Evolutionary conservation across 495 filamentous ascomycete genomes (phyloP).

Genomic region (Lepraria neglecta): DNA sequence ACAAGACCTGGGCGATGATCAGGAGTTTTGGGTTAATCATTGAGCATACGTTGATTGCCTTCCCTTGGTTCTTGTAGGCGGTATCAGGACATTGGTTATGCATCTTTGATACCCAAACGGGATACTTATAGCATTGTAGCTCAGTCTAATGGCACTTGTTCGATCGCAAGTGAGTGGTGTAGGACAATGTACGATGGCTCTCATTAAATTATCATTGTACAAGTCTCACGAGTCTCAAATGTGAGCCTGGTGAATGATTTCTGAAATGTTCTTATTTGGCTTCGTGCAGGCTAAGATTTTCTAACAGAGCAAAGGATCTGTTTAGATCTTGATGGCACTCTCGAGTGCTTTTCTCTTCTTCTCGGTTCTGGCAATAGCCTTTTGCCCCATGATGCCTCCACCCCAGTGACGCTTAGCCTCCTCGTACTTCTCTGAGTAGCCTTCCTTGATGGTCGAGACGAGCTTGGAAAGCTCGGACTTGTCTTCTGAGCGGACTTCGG

Average conservation of each 20-base stretch:
- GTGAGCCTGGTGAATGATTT: too few species aligned
- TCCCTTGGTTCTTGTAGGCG: background rate
- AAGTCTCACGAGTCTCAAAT: too few species aligned
- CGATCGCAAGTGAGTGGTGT: background rate
- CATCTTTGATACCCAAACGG: conserved; percentile 3
- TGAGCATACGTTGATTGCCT: background rate
- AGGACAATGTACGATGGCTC: too few species aligned
- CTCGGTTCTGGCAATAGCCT: conserved; percentile 85
- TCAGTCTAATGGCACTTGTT: background rate
- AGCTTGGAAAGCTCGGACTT: conserved; percentile 96
- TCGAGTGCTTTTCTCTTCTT: conserved; percentile 97
- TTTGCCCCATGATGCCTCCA: conserved; percentile 98
- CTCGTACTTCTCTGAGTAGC: conserved; percentile 93
- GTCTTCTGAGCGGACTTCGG: conserved; percentile 95
- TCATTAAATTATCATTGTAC: too few species aligned
- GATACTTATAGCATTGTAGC: background rate
- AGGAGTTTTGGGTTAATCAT: background rate
- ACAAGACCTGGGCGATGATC: conserved; percentile 14
- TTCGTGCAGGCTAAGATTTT: too few species aligned
- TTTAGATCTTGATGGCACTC: conserved; percentile 88
- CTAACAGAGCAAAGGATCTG: background rate
- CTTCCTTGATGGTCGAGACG: conserved; percentile 93
- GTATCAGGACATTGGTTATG: background rate
- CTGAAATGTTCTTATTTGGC: too few species aligned
- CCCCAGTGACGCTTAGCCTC: conserved; percentile 92